A percentile compares a stretch with the other conserved stretches of the same genome.
Conservation (phyloP, 192 early-diverging fungal species). For the Podila horticola region DNA sequence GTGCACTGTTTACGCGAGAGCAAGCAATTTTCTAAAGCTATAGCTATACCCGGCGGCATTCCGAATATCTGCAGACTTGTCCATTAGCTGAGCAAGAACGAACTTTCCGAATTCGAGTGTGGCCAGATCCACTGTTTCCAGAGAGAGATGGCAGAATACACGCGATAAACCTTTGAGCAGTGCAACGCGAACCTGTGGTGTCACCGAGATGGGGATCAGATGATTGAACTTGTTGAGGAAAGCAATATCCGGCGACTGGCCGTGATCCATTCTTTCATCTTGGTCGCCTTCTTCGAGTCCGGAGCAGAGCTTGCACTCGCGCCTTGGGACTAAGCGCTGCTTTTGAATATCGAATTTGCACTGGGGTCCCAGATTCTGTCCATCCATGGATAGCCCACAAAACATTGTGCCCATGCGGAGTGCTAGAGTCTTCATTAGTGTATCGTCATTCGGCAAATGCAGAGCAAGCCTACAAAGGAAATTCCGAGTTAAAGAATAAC, state of each 20-base stretch:
- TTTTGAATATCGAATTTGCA: neutral
- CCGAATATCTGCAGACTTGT: neutral
- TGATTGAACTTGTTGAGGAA: constrained; percentile 25
- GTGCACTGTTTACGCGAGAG: neutral
- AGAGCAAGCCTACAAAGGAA: neutral
- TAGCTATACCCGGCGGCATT: constrained; percentile 25
- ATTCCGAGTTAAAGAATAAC: neutral
- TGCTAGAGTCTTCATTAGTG: neutral
- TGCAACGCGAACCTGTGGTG: neutral
- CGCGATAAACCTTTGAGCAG: constrained; percentile 23
- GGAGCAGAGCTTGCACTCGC: neutral
- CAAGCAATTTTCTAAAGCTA: neutral
- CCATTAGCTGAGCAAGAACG: constrained; percentile 12
- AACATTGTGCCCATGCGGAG: neutral
- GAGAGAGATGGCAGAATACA: constrained; percentile 25
- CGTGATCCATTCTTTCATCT: too few species aligned
- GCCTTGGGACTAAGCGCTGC: neutral
- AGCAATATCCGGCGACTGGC: neutral
- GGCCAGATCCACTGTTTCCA: constrained; percentile 2
- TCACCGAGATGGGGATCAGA: constrained; percentile 9
- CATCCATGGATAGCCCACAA: neutral
- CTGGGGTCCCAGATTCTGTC: neutral
- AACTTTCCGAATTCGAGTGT: constrained; percentile 24
- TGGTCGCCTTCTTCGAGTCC: too few species aligned
- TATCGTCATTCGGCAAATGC: neutral